A percentile compares a stretch with the other conserved stretches of the same genome.
Evolutionary conservation across 192 early-diverging fungal genomes (phyloP).

Genomic region (Phlyctochytrium bullatum): DNA sequence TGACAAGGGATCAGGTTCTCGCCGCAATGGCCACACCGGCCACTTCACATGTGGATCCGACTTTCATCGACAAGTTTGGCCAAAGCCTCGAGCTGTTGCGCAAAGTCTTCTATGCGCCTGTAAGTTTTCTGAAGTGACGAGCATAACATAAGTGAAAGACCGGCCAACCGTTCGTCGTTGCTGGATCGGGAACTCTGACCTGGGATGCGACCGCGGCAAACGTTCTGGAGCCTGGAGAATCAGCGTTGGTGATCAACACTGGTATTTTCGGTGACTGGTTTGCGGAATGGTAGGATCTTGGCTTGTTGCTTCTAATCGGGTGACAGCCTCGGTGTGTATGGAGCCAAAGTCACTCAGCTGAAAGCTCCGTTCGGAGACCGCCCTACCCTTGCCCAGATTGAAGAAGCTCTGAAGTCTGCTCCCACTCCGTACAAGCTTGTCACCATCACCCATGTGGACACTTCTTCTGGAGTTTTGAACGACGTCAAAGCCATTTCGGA

Average conservation of each 20-base stretch:
- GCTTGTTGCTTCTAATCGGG: neutral
- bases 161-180: constrained; percentile 91
- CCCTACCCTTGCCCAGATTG: constrained; percentile 67
- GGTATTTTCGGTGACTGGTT: constrained; percentile 97
- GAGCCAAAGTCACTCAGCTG: constrained; percentile 78
- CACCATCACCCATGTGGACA: constrained; percentile 95
- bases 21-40: constrained; percentile 83
- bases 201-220: constrained; percentile 97
- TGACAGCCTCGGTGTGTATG: constrained; percentile 76
- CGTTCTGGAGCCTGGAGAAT: constrained; percentile 83
- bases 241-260: constrained; percentile 84
- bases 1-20: constrained; percentile 49
- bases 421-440: constrained; percentile 73
- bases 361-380: constrained; percentile 67
- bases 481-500: constrained; percentile 77
- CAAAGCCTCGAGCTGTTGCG: constrained; percentile 81
- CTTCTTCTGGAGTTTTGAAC: constrained; percentile 87
- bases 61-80: constrained; percentile 85
- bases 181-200: constrained; percentile 95
- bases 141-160: constrained; percentile 14
- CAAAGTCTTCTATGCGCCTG: constrained; percentile 71
- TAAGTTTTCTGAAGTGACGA: constrained; percentile 6
- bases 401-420: constrained; percentile 50
- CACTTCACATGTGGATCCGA: constrained; percentile 87
- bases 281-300: constrained; percentile 74